phyloP scores from a whole-genome alignment of 768 basidiomycete species.

The Chiua virens region DNA sequence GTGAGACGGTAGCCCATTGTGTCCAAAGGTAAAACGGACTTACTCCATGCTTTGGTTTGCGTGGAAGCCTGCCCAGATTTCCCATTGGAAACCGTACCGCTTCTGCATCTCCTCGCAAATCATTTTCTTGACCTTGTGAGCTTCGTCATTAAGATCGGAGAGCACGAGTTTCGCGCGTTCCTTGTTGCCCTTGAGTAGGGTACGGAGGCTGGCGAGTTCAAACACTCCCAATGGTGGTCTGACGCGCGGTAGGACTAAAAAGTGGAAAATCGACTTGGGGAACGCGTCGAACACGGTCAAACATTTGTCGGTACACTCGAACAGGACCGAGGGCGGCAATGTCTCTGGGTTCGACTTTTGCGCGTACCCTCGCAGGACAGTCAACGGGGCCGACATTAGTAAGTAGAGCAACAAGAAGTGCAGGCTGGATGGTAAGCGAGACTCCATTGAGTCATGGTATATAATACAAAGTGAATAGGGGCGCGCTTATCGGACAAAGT shows the following conservation, averaged over 20 bases:
- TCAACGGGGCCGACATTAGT: slow-evolving; percentile 43
- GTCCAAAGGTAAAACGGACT: slow-evolving; percentile 30
- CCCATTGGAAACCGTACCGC: slow-evolving; percentile 75
- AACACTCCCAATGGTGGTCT: slow-evolving; percentile 29
- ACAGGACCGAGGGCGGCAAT: slow-evolving; percentile 61
- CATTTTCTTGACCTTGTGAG: slow-evolving; percentile 51
- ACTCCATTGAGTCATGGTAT: slow-evolving; percentile 11
- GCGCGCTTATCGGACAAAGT: background rate
- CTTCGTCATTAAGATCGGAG: slow-evolving; percentile 52
- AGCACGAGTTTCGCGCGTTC: slow-evolving; percentile 55
- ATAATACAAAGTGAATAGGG: slow-evolving; percentile 11
- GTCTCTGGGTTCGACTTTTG: slow-evolving; percentile 43
- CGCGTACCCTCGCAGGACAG: slow-evolving; percentile 64
- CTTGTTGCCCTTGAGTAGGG: slow-evolving; percentile 56
- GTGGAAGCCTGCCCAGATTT: slow-evolving; percentile 82
- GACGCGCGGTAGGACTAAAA: slow-evolving; percentile 75
- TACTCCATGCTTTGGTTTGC: slow-evolving; percentile 84
- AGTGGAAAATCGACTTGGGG: slow-evolving; percentile 86
- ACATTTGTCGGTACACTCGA: slow-evolving; percentile 52
- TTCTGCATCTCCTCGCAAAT: slow-evolving; percentile 80
- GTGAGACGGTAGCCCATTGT: background rate
- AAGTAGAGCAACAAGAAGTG: background rate
- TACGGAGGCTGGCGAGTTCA: slow-evolving; percentile 53
- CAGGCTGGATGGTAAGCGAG: slow-evolving; percentile 1
- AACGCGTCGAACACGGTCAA: slow-evolving; percentile 74